Percentiles rank a stretch among this genome's conserved stretches.
These are phyloP conservation scores for Phytophthora vignae DNA, from an alignment of 352 stramenopile species.

Conservation along the genomic window DNA sequence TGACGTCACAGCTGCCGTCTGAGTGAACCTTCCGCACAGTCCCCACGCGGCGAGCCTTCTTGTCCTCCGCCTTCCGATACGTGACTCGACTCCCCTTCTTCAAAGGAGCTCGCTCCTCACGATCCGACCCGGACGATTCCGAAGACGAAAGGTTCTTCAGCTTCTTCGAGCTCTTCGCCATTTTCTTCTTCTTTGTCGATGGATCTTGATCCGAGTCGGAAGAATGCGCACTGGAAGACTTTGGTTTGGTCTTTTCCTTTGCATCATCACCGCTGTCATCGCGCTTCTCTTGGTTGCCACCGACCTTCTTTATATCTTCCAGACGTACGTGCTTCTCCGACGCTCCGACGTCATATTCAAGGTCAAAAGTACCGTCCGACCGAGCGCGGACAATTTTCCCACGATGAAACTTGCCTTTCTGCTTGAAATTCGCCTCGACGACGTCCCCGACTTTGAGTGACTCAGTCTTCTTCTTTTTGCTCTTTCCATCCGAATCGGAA, in stretches of 20 bases:
- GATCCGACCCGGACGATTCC: conserved; percentile 26
- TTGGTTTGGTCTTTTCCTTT: conserved; percentile 11
- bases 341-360: conserved; percentile 47
- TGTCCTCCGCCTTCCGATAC: conserved; percentile 43
- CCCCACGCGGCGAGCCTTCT: conserved; percentile 39
- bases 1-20: conserved; percentile 68
- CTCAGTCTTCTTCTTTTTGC: conserved; percentile 2
- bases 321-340: conserved; percentile 33
- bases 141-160: conserved; percentile 22
- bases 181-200: conserved; percentile 5
- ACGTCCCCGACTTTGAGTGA: conserved; percentile 34
- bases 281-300: conserved; percentile 13
- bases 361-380: conserved; percentile 40
- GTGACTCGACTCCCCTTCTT: conserved; percentile 48
- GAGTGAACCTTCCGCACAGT: conserved; percentile 49
- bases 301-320: conserved; percentile 25
- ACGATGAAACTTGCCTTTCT: conserved; percentile 46
- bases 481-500: conserved; percentile 34
- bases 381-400: conserved; percentile 37
- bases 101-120: conserved; percentile 16
- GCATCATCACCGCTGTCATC: conserved; percentile 17
- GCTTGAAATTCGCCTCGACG: conserved; percentile 49
- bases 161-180: conserved; percentile 23
- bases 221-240: neutral
- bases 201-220: conserved; percentile 24